Evolutionary conservation across 2,329 filamentous ascomycete genomes (phyloP).

Genomic region (Paracoccidioides lutzii): DNA sequence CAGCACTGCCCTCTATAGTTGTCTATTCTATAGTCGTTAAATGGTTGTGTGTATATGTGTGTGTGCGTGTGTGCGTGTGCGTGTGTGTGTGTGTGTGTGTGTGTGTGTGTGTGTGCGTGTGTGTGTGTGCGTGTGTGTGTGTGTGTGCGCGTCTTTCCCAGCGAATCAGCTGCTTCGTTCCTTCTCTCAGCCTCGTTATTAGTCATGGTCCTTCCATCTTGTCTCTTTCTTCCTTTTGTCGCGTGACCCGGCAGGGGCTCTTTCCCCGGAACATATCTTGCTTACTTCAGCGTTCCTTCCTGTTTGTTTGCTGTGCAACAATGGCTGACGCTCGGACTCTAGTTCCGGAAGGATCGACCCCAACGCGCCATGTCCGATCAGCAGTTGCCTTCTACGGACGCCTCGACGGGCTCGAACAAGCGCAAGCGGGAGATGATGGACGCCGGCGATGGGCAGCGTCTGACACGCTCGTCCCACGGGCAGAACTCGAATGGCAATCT

Average conservation of each 20-base stretch:
- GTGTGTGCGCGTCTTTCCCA: not conserved
- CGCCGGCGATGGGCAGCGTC: slow-evolving; percentile 27
- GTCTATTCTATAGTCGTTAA: too few relatives aligned
- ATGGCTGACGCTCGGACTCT: not conserved
- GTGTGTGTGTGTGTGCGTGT: too few relatives aligned
- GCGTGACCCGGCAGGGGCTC: not conserved
- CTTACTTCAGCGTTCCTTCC: not conserved
- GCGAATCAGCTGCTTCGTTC: not conserved
- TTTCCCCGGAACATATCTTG: not conserved
- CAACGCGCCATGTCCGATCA: slow-evolving; percentile 25
- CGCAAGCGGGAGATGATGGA: slow-evolving; percentile 32
- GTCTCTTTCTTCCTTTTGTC: not conserved
- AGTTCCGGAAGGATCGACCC: not conserved
- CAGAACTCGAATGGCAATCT: slow-evolving; percentile 17
- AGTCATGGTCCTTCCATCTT: not conserved
- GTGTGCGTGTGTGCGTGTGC: too few relatives aligned
- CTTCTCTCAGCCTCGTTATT: not conserved
- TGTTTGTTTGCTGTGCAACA: not conserved
- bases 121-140: too few relatives aligned
- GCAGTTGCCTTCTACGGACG: slow-evolving; percentile 19
- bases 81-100: too few relatives aligned
- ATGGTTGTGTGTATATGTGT: too few relatives aligned
- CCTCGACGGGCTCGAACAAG: slow-evolving; percentile 21
- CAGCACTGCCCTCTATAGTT: not conserved
- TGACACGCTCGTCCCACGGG: slow-evolving; percentile 29